phyloP scores from a whole-genome alignment of 768 basidiomycete species.

The Termitomyces sp. region DNA sequence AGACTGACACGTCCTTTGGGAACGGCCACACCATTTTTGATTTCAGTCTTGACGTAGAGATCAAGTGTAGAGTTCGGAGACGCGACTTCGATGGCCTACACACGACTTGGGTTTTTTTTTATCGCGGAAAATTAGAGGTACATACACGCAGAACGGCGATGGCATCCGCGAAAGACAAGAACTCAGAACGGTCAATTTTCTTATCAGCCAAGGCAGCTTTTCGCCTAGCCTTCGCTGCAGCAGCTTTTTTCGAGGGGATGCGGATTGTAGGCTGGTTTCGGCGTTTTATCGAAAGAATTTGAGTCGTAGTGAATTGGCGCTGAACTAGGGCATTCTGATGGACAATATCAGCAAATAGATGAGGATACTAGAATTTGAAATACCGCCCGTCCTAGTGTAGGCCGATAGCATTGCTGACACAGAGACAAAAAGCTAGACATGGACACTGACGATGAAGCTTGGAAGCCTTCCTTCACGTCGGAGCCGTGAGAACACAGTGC shows the following conservation, averaged over 20 bases:
- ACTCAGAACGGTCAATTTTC: constrained; percentile 56
- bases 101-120: not conserved
- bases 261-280: constrained; percentile 45
- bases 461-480: not conserved
- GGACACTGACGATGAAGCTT: not conserved
- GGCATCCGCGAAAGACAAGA: constrained; percentile 60
- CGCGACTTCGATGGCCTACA: constrained; percentile 78
- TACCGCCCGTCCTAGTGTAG: constrained; percentile 14
- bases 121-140: constrained; percentile 1
- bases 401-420: constrained; percentile 23
- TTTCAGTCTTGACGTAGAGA: constrained; percentile 72
- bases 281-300: constrained; percentile 39
- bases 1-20: constrained; percentile 88
- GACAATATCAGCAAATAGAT: not conserved
- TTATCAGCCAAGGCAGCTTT: constrained; percentile 49
- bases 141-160: constrained; percentile 67
- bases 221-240: constrained; percentile 58
- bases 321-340: constrained; percentile 8
- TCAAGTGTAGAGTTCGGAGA: constrained; percentile 75
- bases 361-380: not conserved
- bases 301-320: constrained; percentile 51
- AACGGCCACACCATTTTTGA: constrained; percentile 72
- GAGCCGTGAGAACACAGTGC: constrained; percentile 8
- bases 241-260: constrained; percentile 64
- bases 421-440: constrained; percentile 17